Evolutionary conservation across 805 yeast species (phyloP).

Genomic region (Ogataea saltuana): DNA sequence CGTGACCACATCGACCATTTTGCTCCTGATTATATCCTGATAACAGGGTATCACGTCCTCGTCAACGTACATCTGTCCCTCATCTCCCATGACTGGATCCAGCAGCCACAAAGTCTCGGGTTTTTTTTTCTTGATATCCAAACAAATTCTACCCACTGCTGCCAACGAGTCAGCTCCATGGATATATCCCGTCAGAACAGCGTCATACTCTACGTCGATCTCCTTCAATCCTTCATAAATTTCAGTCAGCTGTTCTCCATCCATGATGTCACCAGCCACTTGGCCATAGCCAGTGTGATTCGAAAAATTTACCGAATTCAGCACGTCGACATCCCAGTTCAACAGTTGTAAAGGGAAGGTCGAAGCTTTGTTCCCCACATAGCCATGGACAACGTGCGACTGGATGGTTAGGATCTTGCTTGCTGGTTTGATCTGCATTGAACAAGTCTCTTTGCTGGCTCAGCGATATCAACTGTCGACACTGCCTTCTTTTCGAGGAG

Average conservation of each 20-base stretch:
- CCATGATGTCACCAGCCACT: conserved; percentile 47
- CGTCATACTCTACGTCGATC: conserved; percentile 45
- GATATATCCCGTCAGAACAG: conserved; percentile 66
- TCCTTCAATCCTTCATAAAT: conserved; percentile 41
- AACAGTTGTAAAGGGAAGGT: conserved; percentile 62
- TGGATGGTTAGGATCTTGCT: conserved; percentile 51
- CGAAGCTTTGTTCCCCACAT: conserved; percentile 69
- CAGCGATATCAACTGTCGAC: too few relatives aligned
- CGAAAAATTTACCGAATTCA: conserved; percentile 65
- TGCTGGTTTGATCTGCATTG: conserved; percentile 13
- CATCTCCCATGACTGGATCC: conserved; percentile 85
- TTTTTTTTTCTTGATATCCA: conserved; percentile 36
- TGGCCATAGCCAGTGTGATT: conserved; percentile 73
- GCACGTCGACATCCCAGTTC: conserved; percentile 71
- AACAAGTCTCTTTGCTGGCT: too few relatives aligned
- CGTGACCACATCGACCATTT: conserved; percentile 68
- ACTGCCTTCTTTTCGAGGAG: too few relatives aligned
- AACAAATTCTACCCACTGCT: conserved; percentile 41
- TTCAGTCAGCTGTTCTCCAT: conserved; percentile 41
- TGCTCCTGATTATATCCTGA: conserved; percentile 43
- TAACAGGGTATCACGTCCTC: conserved; percentile 60
- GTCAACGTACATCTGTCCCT: conserved; percentile 66
- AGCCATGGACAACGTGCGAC: conserved; percentile 74
- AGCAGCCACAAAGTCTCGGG: conserved; percentile 52
- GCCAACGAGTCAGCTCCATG: conserved; percentile 55